Base-by-base conservation (phyloP, 1,284 basidiomycete species). In the Phlebopus sp. region DNA sequence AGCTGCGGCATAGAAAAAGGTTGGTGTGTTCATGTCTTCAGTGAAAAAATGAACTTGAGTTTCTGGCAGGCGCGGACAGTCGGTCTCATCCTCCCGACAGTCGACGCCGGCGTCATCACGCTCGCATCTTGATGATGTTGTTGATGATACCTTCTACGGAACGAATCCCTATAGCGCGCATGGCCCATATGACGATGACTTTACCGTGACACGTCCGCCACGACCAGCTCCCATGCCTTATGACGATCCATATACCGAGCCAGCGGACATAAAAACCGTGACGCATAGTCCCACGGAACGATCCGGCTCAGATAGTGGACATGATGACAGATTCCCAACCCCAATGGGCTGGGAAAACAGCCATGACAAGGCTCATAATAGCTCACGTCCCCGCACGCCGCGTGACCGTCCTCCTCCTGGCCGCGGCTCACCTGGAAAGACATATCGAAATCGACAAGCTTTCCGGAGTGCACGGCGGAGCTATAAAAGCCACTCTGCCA, bases 181-280 rank as follows among this genome's bases (percentile, higher is more conserved):
- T 54, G 76, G 81, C 19, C 76, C 78, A 1, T 87, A 86, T 57
- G 85, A 88, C 58, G 72, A 82, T 51, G 79, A 83, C 55, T 78
- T 76, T 49, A 68, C 68, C 37, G 44, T 57, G 25, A 69, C 73
- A 29, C 75, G 76, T 5, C 72, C 79, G 5, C 76, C 62, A 13
- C 76, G 86, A 42, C 82, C 85, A 25, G 59, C 74, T 15, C 86
- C 85, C 4, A 69, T 79, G 27, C 82, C 86, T 23, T 89, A 89
- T 57, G 84, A 89, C 50, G 86, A 89, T 57, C 86, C 86, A 2
- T 89, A 89, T 61, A 77, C 84, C 14, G 82, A 86, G 36, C 67
- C 66, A 36, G 72, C 72, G 44, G 63, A 50, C 32, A 50, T 51
- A 46, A 59, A 59, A 43, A 29, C 18, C 10, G 15, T 42, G 35